Evolutionary conservation across 2,329 filamentous ascomycete species (phyloP).

Genomic region (Nemania bipapillata): DNA sequence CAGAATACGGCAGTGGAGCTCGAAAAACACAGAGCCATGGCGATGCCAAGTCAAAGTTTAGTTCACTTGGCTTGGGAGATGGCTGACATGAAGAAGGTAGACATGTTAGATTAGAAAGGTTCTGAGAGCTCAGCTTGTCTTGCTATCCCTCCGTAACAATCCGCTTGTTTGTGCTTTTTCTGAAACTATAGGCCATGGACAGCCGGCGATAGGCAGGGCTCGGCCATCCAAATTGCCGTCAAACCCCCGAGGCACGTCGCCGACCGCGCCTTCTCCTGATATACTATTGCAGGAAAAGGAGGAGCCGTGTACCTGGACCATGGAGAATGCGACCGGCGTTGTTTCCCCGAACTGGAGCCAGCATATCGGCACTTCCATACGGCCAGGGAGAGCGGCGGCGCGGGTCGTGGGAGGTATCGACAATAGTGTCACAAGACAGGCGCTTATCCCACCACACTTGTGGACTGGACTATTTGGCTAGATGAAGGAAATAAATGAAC

Average conservation of each 20-base stretch:
- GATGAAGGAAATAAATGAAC: conserved; percentile 16
- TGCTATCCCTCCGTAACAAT: conserved; percentile 22
- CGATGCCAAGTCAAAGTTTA: conserved; percentile 23
- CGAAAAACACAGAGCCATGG: conserved; percentile 24
- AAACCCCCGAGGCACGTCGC: conserved; percentile 30
- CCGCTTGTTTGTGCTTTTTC: conserved; percentile 15
- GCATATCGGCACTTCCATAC: conserved; percentile 39
- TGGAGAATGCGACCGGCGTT: conserved; percentile 33
- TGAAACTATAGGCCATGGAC: conserved; percentile 22
- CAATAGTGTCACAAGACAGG: conserved; percentile 47
- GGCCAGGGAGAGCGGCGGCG: conserved; percentile 34
- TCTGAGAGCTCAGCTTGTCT: conserved; percentile 25
- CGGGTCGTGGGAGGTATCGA: conserved; percentile 38
- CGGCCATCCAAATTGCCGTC: conserved; percentile 27
- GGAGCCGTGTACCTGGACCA: conserved; percentile 24
- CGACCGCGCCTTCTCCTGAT: conserved; percentile 28
- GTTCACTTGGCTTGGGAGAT: conserved; percentile 17
- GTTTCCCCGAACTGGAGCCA: conserved; percentile 38
- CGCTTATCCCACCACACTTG: conserved; percentile 45
- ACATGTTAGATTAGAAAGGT: conserved; percentile 16
- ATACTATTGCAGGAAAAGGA: conserved; percentile 24
- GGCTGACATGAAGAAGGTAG: conserved; percentile 10
- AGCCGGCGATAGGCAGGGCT: conserved; percentile 33
- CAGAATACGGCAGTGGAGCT: conserved; percentile 16
- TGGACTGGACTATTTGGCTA: conserved; percentile 30